Base-by-base conservation (phyloP, 2,329 filamentous ascomycete genomes). In the Orbilia blumenaviensis region DNA sequence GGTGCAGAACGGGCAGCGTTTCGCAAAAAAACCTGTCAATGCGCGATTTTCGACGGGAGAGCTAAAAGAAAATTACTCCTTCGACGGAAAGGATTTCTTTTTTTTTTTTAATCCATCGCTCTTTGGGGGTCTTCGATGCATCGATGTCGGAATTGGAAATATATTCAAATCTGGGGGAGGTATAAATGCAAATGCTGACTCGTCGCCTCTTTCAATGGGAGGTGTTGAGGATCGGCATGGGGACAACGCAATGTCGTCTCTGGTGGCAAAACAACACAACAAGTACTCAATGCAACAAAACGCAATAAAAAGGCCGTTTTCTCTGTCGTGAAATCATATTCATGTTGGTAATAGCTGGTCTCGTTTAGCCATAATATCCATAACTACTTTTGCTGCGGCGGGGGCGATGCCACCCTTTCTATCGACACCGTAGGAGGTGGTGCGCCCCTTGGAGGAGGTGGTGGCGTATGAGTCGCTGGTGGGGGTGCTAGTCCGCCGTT, bases 1-100 rank as follows among this genome's bases (percentile, higher is more conserved):
- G 64, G 61, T 75, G 71, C 63, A 67, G 54, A 75, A 68, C 58
- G 27, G 71, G 71, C 44, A 74, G 54, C 34, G 46, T 67, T n/a
- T 67, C 34, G 60, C 67, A 52, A 52, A n/a, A n/a, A n/a, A 72
- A 62, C n/a, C 67, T 29, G 32, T 29, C 36, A 46, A 41, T 75
- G 71, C 54, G 71, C 63, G 71, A 75, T 75, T 75, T 75, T 75
- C 34, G 27, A 56, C 52, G 52, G 52, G 32, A 56, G 32, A 56
- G 52, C 52, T 36, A 38, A 38, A 56, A 54, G n/a, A 34, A 52
- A 29, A 3, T 5, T 25, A 32, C 52, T 56, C 25, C 29, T 56
- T 36, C 16, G n/a, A 38, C 32, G 52, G 52, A 25, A 38, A 54
- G 16, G 2, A 38, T 36, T 38, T 32, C 18, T 38, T 56, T 21